These are phyloP conservation scores for Rhizopogon vulgaris DNA, from an alignment of 768 basidiomycete genomes.

Conservation along the genomic window DNA sequence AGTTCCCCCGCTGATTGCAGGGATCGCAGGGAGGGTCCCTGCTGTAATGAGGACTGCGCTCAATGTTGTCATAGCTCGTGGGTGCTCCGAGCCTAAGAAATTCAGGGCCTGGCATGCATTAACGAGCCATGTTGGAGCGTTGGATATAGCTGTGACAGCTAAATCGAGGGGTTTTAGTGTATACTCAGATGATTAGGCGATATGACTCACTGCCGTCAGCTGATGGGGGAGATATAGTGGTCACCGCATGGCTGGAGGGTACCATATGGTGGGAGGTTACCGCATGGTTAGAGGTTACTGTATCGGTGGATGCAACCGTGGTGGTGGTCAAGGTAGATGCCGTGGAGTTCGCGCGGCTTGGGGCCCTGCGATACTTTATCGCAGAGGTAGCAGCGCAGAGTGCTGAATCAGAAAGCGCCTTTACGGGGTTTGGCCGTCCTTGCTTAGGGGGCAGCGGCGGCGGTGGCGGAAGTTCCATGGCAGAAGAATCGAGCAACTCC, in stretches of 20 bases:
- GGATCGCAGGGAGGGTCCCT: slow-evolving; percentile 67
- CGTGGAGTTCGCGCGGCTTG: slow-evolving; percentile 26
- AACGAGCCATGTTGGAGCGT: slow-evolving; percentile 71
- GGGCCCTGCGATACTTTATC: slow-evolving; percentile 20
- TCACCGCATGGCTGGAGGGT: neutral
- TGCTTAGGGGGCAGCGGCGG: slow-evolving; percentile 24
- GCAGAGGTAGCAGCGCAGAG: slow-evolving; percentile 23
- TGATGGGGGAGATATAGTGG: neutral
- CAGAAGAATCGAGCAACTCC: slow-evolving; percentile 25
- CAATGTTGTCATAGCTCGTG: slow-evolving; percentile 65
- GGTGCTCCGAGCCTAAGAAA: slow-evolving; percentile 68
- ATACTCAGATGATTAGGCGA: neutral
- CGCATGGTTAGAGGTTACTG: neutral
- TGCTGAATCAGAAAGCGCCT: slow-evolving; percentile 27
- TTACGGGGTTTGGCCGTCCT: slow-evolving; percentile 28
- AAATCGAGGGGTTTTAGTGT: neutral
- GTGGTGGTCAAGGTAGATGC: slow-evolving; percentile 17
- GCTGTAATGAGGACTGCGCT: slow-evolving; percentile 77
- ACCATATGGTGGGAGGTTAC: neutral
- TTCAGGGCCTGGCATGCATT: slow-evolving; percentile 75
- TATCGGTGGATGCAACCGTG: neutral
- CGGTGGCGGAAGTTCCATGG: slow-evolving; percentile 8
- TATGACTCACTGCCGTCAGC: slow-evolving; percentile 5
- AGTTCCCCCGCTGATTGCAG: slow-evolving; percentile 65
- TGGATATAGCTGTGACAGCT: slow-evolving; percentile 41